Evolutionary conservation across 225 moss, liverwort and hornwort species (phyloP).

Genomic region (Takakia lepidozioides): DNA sequence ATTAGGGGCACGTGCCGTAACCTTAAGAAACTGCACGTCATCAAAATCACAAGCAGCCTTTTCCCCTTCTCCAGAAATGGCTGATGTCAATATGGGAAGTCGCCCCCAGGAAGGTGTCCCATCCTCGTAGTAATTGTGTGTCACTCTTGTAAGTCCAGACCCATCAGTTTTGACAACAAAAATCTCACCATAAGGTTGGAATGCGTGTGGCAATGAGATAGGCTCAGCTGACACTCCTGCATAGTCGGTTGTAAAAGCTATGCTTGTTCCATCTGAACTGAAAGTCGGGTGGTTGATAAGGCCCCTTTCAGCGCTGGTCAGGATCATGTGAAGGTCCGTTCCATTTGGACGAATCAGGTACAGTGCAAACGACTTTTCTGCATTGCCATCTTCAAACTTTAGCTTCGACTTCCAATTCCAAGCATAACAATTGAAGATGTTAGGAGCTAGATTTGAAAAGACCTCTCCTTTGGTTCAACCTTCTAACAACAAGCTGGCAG

Average conservation of each 20-base stretch:
- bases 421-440: no score
- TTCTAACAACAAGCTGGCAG: no score
- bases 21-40: no score
- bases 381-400: no score
- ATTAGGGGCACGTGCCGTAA: no score
- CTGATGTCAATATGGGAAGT: not conserved
- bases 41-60: no score
- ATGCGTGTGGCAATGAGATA: conserved; percentile 36
- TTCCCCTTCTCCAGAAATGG: no score
- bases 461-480: no score
- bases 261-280: conserved; percentile 56
- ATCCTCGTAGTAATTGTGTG: conserved; percentile 55
- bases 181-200: conserved; percentile 52
- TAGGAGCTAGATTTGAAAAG: no score
- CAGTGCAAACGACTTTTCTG: conserved; percentile 14
- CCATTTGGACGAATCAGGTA: conserved; percentile 67
- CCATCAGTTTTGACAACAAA: conserved; percentile 62
- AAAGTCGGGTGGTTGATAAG: conserved; percentile 47
- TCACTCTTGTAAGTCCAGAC: conserved; percentile 50
- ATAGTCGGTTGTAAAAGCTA: conserved; percentile 57
- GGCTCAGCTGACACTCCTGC: conserved; percentile 73
- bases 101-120: conserved; percentile 70
- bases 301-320: conserved; percentile 31
- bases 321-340: conserved; percentile 53
- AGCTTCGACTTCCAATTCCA: no score